Evolutionary conservation across 352 stramenopile genomes (phyloP).

Genomic region (Elongisporangium undulatum): DNA sequence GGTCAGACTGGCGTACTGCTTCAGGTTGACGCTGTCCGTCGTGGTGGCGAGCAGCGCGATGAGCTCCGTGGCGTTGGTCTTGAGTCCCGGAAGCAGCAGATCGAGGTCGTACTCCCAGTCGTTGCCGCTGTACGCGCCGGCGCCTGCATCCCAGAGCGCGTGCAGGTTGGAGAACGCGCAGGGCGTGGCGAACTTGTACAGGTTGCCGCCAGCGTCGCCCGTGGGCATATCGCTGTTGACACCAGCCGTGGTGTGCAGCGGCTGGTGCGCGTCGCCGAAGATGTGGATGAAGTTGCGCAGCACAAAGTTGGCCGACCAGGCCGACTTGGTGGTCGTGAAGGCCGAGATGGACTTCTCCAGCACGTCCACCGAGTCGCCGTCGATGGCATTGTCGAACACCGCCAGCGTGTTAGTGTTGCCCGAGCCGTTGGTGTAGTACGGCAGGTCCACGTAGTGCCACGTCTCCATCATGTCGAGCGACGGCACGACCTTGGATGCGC

Average conservation of each 20-base stretch:
- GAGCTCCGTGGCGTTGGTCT: constrained; percentile 45
- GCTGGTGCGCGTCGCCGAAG: constrained; percentile 60
- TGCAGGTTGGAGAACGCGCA: constrained; percentile 64
- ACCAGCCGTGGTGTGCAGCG: constrained; percentile 44
- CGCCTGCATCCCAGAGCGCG: constrained; percentile 56
- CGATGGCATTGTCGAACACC: constrained; percentile 48
- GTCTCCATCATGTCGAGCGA: constrained; percentile 47
- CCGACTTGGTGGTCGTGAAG: constrained; percentile 57
- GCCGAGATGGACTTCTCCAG: constrained; percentile 42
- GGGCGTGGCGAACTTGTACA: constrained; percentile 38
- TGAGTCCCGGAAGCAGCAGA: constrained; percentile 14
- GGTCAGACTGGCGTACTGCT: constrained; percentile 28
- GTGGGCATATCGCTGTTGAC: constrained; percentile 38
- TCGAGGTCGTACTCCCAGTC: constrained; percentile 41
- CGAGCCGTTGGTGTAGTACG: constrained; percentile 42
- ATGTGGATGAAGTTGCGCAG: constrained; percentile 73
- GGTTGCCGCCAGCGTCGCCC: constrained; percentile 59
- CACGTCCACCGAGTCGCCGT: constrained; percentile 35
- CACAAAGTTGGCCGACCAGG: constrained; percentile 55
- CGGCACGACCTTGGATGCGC: constrained; percentile 22
- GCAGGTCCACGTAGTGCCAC: constrained; percentile 74
- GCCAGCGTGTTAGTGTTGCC: constrained; percentile 33
- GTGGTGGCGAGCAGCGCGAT: constrained; percentile 23
- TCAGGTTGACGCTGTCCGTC: constrained; percentile 31
- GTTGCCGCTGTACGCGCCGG: constrained; percentile 41